These are phyloP conservation scores for Linum lewisii DNA, from an alignment of 345 rosid species.

Conservation along the genomic window DNA sequence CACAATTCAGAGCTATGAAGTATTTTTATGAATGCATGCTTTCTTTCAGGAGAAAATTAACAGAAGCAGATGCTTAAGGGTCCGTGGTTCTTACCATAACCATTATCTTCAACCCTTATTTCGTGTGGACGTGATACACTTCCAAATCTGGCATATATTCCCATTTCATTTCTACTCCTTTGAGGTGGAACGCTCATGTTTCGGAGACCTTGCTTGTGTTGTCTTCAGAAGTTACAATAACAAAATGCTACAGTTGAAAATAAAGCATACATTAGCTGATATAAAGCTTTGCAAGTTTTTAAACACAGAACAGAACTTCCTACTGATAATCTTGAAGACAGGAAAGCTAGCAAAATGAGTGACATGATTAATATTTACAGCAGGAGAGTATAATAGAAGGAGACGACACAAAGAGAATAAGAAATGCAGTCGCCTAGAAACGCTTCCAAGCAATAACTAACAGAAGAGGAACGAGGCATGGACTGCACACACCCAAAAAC, in stretches of 20 bases:
- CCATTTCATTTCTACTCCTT: background rate
- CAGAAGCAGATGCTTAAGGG: background rate
- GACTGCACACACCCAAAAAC: too few relatives aligned
- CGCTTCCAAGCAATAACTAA: too few relatives aligned
- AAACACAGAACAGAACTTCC: background rate
- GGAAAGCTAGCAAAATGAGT: background rate
- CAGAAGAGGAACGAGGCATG: too few relatives aligned
- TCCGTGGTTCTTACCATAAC: background rate
- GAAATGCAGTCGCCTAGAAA: too few relatives aligned
- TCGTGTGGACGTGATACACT: background rate
- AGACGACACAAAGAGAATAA: background rate
- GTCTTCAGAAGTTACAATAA: background rate
- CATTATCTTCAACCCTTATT: background rate
- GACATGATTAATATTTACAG: background rate
- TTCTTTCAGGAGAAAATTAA: too few relatives aligned
- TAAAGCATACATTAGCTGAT: background rate
- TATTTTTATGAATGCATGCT: too few relatives aligned
- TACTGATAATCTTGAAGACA: background rate
- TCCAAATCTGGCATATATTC: conserved; percentile 1
- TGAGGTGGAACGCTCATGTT: background rate
- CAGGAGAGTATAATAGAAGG: background rate
- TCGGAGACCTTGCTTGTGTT: background rate
- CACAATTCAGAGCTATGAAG: background rate
- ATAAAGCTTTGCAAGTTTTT: background rate
- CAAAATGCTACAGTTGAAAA: background rate